Percentiles rank a stretch among this genome's conserved stretches.
These are phyloP conservation scores for Kockiozyma suomiensis DNA, from an alignment of 805 yeast genomes.

Conservation along the genomic window DNA sequence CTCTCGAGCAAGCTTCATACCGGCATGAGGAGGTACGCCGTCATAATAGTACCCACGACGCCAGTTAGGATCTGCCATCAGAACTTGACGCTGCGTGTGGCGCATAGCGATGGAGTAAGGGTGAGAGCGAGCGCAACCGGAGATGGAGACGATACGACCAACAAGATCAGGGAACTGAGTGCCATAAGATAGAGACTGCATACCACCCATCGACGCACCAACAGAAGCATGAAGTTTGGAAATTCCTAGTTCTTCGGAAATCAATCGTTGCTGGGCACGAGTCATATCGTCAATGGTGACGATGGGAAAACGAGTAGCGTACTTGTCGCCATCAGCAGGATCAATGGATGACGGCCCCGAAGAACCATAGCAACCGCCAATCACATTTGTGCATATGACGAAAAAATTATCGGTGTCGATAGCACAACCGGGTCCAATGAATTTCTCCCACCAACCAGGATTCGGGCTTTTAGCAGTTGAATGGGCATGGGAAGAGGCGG, in stretches of 20 bases:
- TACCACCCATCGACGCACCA: constrained; percentile 98
- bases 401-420: constrained; percentile 81
- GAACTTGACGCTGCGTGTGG: constrained; percentile 87
- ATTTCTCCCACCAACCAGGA: constrained; percentile 95
- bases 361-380: constrained; percentile 94
- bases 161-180: constrained; percentile 80
- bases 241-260: constrained; percentile 64
- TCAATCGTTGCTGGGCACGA: constrained; percentile 76
- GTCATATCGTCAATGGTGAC: constrained; percentile 87
- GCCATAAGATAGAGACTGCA: constrained; percentile 90
- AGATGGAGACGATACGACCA: constrained; percentile 71
- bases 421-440: constrained; percentile 79
- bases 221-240: constrained; percentile 71
- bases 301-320: constrained; percentile 88
- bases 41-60: constrained; percentile 85
- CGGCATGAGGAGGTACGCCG: constrained; percentile 82
- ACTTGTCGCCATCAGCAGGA: constrained; percentile 65
- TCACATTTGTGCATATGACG: constrained; percentile 84
- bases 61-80: constrained; percentile 96
- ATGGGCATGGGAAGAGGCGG: constrained; percentile 92
- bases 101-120: constrained; percentile 94
- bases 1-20: constrained; percentile 92
- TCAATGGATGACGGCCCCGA: constrained; percentile 87
- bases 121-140: constrained; percentile 92
- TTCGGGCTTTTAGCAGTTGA: constrained; percentile 69